These are phyloP conservation scores for Acanthamoeba triangularis DNA, from an alignment of 208 protist species.

Conservation along the genomic window DNA sequence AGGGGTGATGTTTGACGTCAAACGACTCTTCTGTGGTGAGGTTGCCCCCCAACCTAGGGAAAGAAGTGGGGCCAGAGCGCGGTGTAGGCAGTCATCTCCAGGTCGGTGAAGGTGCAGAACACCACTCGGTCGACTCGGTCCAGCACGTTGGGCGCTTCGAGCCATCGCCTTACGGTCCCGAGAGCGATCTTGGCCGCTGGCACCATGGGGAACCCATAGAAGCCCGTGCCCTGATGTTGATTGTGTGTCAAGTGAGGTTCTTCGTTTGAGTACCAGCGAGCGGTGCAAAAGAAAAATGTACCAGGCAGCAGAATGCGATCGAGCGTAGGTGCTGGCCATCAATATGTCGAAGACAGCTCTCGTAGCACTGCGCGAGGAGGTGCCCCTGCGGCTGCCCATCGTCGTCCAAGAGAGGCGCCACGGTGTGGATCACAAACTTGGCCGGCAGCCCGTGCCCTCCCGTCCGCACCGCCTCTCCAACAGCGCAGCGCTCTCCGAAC, in stretches of 20 bases:
- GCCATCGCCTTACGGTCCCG: background rate
- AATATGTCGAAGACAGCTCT: background rate
- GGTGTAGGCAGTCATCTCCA: conserved; percentile 35
- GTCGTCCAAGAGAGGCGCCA: conserved; percentile 52
- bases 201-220: conserved; percentile 62
- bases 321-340: conserved; percentile 1
- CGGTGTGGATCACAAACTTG: conserved; percentile 61
- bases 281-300: background rate
- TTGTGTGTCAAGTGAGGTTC: background rate
- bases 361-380: conserved; percentile 31
- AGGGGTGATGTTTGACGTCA: too few species aligned
- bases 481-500: conserved; percentile 22
- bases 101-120: conserved; percentile 44
- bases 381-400: background rate
- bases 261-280: background rate
- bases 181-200: conserved; percentile 27
- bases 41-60: background rate
- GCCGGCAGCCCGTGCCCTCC: background rate
- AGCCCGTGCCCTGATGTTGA: conserved; percentile 23
- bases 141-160: background rate
- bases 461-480: conserved; percentile 25
- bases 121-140: background rate
- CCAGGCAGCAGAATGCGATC: conserved; percentile 47
- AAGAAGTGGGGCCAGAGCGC: conserved; percentile 41
- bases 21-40: too few species aligned